phyloP scores from a whole-genome alignment of 495 filamentous ascomycete species.

The Penicillium cosmopolitanum region DNA sequence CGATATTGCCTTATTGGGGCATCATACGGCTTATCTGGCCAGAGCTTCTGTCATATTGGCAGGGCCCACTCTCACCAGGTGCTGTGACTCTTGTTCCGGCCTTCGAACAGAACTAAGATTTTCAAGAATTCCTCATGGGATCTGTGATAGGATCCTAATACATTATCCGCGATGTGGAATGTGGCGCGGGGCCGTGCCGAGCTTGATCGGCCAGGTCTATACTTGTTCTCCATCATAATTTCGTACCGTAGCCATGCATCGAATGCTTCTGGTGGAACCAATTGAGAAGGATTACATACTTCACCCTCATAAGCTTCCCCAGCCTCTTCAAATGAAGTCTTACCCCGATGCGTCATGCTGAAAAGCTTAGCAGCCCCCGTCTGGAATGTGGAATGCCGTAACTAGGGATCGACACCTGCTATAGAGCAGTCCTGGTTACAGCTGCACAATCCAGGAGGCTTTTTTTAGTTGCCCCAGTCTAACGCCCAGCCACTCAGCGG shows the following conservation, averaged over 20 bases:
- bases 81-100: not conserved
- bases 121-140: not conserved
- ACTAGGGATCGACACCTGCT: constrained; percentile 10
- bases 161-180: constrained; percentile 6
- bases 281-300: not conserved
- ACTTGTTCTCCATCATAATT: not conserved
- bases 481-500: constrained; percentile 11
- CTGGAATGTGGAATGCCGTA: constrained; percentile 29
- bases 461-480: not conserved
- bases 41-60: constrained; percentile 9
- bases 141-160: constrained; percentile 2
- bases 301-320: not conserved
- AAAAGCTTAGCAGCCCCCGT: constrained; percentile 7
- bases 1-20: no score
- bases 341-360: not conserved
- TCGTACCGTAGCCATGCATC: not conserved
- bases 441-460: constrained; percentile 18
- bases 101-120: not conserved
- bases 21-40: not conserved
- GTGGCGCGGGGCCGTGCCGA: not conserved
- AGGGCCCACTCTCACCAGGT: not conserved
- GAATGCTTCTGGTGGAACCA: not conserved
- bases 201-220: not conserved
- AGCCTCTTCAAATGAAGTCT: constrained; percentile 1
- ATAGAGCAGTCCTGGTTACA: constrained; percentile 5